A percentile compares a stretch with the other conserved stretches of the same genome.
phyloP scores from a whole-genome alignment of 345 rosid species.

The Hypericum androsaemum region DNA sequence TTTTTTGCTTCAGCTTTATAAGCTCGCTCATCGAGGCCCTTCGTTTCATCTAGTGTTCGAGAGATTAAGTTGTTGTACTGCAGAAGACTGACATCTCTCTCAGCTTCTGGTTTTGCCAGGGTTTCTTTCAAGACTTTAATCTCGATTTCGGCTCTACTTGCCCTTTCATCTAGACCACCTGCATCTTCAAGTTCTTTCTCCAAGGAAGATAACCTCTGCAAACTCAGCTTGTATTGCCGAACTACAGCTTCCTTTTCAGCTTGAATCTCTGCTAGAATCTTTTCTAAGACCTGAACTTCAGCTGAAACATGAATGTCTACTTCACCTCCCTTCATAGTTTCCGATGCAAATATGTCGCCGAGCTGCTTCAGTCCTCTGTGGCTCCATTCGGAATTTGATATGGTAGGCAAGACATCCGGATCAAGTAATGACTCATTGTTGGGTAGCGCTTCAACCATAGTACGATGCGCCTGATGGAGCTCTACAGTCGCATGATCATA shows the following conservation, averaged over 20 bases:
- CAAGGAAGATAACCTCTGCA: conserved; percentile 21
- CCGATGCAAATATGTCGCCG: too few species aligned
- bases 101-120: conserved; percentile 21
- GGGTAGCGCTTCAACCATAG: not conserved
- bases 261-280: conserved; percentile 20
- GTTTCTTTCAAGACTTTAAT: conserved; percentile 20
- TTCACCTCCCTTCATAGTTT: too few species aligned
- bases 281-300: conserved; percentile 18
- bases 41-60: conserved; percentile 22
- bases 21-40: too few species aligned
- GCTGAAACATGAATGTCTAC: conserved; percentile 13
- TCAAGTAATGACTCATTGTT: conserved; percentile 17
- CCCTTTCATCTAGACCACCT: conserved; percentile 20
- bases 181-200: conserved; percentile 21
- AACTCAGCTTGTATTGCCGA: conserved; percentile 20
- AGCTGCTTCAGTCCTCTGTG: too few species aligned
- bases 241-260: conserved; percentile 18
- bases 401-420: conserved; percentile 32
- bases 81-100: conserved; percentile 19
- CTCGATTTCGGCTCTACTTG: conserved; percentile 28
- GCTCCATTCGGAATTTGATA: too few species aligned
- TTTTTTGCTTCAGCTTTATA: too few species aligned
- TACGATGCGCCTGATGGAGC: not conserved
- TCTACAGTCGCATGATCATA: not conserved
- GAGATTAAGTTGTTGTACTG: conserved; percentile 18